A percentile compares a stretch with the other conserved stretches of the same genome.
These are phyloP conservation scores for Quercus gilva DNA, from an alignment of 306 rosid genomes.

Conservation along the genomic window DNA sequence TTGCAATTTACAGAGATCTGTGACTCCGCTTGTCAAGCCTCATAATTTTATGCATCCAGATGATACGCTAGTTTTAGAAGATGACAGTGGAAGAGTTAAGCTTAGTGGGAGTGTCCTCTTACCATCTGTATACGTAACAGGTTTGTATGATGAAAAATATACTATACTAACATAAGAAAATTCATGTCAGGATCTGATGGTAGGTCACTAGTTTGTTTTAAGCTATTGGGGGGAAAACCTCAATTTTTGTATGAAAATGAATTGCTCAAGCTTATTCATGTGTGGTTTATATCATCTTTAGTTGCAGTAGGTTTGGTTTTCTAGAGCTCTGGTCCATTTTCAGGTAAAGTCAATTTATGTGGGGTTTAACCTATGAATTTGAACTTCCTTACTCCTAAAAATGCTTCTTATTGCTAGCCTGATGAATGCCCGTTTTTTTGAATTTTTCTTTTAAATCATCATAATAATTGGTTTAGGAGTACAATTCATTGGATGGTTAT, in stretches of 20 bases:
- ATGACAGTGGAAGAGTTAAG: conserved; percentile 92
- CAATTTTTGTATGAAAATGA: background rate
- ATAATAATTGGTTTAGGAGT: background rate
- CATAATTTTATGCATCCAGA: conserved; percentile 74
- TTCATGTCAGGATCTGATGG: conserved; percentile 8
- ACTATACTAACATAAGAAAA: background rate
- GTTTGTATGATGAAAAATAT: conserved; percentile 34
- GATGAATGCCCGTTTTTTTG: background rate
- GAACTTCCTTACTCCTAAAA: background rate
- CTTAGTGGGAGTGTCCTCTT: conserved; percentile 60
- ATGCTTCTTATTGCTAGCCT: background rate
- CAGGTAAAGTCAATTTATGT: background rate
- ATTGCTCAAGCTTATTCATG: background rate
- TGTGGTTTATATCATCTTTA: background rate
- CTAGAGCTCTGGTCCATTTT: background rate
- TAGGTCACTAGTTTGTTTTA: background rate
- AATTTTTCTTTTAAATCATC: background rate
- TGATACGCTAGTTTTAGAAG: conserved; percentile 83
- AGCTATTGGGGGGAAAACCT: background rate
- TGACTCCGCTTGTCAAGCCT: conserved; percentile 60
- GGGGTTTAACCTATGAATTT: background rate
- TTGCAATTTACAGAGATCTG: conserved; percentile 54
- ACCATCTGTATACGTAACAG: conserved; percentile 83
- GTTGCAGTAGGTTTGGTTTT: conserved; percentile 15
- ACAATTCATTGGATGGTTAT: background rate